Percentiles rank a stretch among this genome's conserved stretches.
phyloP scores from a whole-genome alignment of 805 yeast genomes.

The Candida nitratophila region DNA sequence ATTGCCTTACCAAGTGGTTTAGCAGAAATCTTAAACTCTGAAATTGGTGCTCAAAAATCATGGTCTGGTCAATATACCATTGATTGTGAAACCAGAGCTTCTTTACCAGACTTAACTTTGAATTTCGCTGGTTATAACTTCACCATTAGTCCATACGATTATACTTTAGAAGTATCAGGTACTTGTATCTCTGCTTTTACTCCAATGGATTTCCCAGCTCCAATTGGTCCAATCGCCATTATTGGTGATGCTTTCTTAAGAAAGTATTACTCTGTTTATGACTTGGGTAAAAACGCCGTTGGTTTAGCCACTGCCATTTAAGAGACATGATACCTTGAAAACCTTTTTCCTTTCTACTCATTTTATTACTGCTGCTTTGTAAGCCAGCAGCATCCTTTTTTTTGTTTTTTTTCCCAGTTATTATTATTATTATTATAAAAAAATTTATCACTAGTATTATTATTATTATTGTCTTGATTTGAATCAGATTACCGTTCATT shows the following conservation, averaged over 20 bases:
- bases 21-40: slow-evolving; percentile 91
- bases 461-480: too few relatives aligned
- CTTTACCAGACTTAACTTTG: slow-evolving; percentile 87
- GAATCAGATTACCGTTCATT: too few relatives aligned
- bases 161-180: slow-evolving; percentile 90
- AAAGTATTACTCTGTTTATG: slow-evolving; percentile 90
- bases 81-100: slow-evolving; percentile 81
- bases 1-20: slow-evolving; percentile 91
- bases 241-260: slow-evolving; percentile 97
- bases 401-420: too few relatives aligned
- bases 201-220: slow-evolving; percentile 96
- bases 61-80: slow-evolving; percentile 97
- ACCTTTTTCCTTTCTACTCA: too few relatives aligned
- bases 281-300: slow-evolving; percentile 83
- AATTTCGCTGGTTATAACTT: slow-evolving; percentile 87
- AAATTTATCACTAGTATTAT: too few relatives aligned
- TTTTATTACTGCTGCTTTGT: too few relatives aligned
- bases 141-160: slow-evolving; percentile 83
- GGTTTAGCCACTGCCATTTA: slow-evolving; percentile 81
- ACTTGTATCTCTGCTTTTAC: slow-evolving; percentile 95
- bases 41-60: slow-evolving; percentile 94
- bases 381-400: too few relatives aligned
- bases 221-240: slow-evolving; percentile 94
- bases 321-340: slow-evolving; percentile 4
- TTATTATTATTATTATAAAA: too few relatives aligned